Evolutionary conservation across 768 basidiomycete genomes (phyloP).

Genomic region (Royoungia palumana): DNA sequence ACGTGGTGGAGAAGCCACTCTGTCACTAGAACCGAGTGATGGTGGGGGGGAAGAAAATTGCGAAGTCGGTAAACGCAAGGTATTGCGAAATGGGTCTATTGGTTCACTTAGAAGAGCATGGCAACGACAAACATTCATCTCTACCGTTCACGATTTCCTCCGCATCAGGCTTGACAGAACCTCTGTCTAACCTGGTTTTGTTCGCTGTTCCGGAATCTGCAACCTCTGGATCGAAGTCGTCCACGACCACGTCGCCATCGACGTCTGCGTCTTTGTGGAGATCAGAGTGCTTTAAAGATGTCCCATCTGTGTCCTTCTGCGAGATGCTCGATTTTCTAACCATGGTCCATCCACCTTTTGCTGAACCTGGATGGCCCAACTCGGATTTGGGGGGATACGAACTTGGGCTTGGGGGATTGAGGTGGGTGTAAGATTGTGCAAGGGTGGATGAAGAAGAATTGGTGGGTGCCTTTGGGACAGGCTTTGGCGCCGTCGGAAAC

Average conservation of each 20-base stretch:
- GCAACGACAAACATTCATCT: constrained; percentile 14
- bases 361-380: constrained; percentile 35
- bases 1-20: constrained; percentile 14
- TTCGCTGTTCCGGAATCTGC: constrained; percentile 28
- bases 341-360: constrained; percentile 76
- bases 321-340: constrained; percentile 45
- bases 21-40: constrained; percentile 6
- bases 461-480: constrained; percentile 46
- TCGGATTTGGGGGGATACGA: constrained; percentile 66
- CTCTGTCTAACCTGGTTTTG: constrained; percentile 45
- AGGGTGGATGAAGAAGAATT: constrained; percentile 65
- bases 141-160: constrained; percentile 77
- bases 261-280: constrained; percentile 55
- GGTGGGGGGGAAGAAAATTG: constrained; percentile 4
- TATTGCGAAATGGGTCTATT: constrained; percentile 58
- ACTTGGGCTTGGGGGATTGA: constrained; percentile 68
- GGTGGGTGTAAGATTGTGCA: constrained; percentile 78
- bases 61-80: constrained; percentile 35
- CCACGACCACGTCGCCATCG: constrained; percentile 74
- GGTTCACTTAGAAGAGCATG: constrained; percentile 29
- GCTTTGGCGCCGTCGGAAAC: constrained; percentile 46
- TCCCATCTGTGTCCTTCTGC: constrained; percentile 24
- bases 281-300: constrained; percentile 18
- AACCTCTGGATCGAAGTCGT: constrained; percentile 67
- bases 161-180: constrained; percentile 60